A percentile compares a stretch with the other conserved stretches of the same genome.
Evolutionary conservation across 148 eudicot genomes (phyloP).

Genomic region (Rhododendron ovatum): DNA sequence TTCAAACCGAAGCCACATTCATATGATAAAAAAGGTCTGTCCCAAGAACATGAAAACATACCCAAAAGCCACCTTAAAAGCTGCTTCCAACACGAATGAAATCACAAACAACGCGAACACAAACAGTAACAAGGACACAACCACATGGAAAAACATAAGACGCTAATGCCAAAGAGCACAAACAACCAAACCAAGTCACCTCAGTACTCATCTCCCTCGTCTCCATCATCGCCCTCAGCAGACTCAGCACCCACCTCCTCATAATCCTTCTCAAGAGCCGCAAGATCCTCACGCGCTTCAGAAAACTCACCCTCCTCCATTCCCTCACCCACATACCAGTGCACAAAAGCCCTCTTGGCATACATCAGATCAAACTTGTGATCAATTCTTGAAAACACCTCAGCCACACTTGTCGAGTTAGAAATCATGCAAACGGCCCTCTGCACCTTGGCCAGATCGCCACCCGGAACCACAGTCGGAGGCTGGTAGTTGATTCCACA

Average conservation of each 20-base stretch:
- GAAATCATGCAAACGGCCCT: background rate
- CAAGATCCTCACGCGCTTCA: constrained; percentile 27
- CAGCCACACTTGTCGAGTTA: background rate
- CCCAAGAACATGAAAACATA: background rate
- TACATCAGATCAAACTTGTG: background rate
- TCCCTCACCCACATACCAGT: constrained; percentile 31
- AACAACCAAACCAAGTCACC: background rate
- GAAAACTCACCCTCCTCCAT: constrained; percentile 33
- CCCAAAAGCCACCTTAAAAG: background rate
- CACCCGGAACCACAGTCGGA: constrained; percentile 28
- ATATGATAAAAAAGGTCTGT: background rate
- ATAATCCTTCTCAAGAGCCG: constrained; percentile 18
- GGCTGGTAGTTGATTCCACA: constrained; percentile 33
- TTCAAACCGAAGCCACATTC: constrained; percentile 2
- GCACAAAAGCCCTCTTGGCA: constrained; percentile 18
- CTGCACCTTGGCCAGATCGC: constrained; percentile 23
- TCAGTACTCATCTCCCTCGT: constrained; percentile 29
- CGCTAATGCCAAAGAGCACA: background rate
- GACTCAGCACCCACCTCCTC: constrained; percentile 19
- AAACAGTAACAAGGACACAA: background rate
- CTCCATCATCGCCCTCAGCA: constrained; percentile 24
- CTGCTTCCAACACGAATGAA: background rate
- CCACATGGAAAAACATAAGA: background rate
- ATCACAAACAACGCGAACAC: background rate
- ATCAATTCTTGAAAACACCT: background rate